A percentile compares a stretch with the other conserved stretches of the same genome.
Evolutionary conservation across 495 filamentous ascomycete genomes (phyloP).

Genomic region (Penicillium chermesinum): DNA sequence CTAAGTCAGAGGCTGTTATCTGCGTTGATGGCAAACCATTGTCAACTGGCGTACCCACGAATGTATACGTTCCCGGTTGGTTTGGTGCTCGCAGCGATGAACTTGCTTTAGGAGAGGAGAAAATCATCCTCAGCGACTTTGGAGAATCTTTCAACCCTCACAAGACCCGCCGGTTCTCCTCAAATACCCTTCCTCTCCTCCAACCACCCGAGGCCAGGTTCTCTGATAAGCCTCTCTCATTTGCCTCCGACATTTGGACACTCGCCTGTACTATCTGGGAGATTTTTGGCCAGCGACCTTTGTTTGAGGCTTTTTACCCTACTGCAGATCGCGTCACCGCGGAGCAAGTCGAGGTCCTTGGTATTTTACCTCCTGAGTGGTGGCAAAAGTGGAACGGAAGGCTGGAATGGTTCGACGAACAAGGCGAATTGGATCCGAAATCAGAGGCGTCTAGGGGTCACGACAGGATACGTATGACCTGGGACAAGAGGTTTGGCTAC

Average conservation of each 20-base stretch:
- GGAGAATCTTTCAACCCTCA: slow-evolving; percentile 22
- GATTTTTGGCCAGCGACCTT: slow-evolving; percentile 23
- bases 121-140: slow-evolving; percentile 20
- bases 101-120: slow-evolving; percentile 9
- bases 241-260: slow-evolving; percentile 30
- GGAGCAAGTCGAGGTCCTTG: slow-evolving; percentile 22
- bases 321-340: slow-evolving; percentile 21
- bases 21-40: slow-evolving; percentile 18
- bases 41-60: slow-evolving; percentile 6
- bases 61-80: slow-evolving; percentile 13
- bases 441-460: slow-evolving; percentile 7
- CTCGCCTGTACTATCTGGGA: slow-evolving; percentile 30
- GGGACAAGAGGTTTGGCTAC: slow-evolving; percentile 11
- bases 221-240: slow-evolving; percentile 22
- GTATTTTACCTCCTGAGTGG: slow-evolving; percentile 27
- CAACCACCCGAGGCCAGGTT: slow-evolving; percentile 22
- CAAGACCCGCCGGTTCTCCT: slow-evolving; percentile 4
- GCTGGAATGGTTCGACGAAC: slow-evolving; percentile 16
- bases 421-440: slow-evolving; percentile 13
- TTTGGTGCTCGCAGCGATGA: slow-evolving; percentile 17
- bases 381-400: slow-evolving; percentile 18
- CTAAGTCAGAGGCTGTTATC: slow-evolving; percentile 15
- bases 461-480: slow-evolving; percentile 9
- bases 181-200: slow-evolving; percentile 17
- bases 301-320: slow-evolving; percentile 20